Conservation (phyloP, 495 filamentous ascomycete genomes). For the Daldinia vernicosa region DNA sequence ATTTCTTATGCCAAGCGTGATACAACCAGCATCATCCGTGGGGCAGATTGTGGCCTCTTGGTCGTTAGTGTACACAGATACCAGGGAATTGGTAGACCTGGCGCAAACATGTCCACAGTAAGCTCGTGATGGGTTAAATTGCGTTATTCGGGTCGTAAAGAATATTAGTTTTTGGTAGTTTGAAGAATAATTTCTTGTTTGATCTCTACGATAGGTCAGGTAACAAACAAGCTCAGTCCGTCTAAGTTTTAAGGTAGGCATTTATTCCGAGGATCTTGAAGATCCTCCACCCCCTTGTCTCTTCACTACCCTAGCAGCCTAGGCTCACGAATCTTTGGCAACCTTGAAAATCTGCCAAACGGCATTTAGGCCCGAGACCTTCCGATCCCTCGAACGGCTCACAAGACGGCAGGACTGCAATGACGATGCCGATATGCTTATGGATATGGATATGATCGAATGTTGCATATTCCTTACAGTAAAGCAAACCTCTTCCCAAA, state of each 20-base stretch:
- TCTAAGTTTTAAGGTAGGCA: slow-evolving; percentile 3
- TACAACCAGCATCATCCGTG: slow-evolving; percentile 40
- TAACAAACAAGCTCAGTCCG: slow-evolving; percentile 26
- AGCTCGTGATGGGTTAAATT: slow-evolving; percentile 33
- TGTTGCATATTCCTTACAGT: slow-evolving; percentile 38
- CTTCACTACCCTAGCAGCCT: slow-evolving; percentile 22
- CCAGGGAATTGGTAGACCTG: slow-evolving; percentile 34
- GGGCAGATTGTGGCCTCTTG: slow-evolving; percentile 32
- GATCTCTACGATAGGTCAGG: not conserved
- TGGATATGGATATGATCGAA: slow-evolving; percentile 35
- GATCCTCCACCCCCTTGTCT: slow-evolving; percentile 22
- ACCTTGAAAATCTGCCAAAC: slow-evolving; percentile 14
- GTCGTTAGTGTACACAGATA: slow-evolving; percentile 35
- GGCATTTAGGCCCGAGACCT: slow-evolving; percentile 34
- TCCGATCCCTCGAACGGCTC: slow-evolving; percentile 27
- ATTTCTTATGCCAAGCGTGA: slow-evolving; percentile 33
- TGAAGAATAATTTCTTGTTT: slow-evolving; percentile 13
- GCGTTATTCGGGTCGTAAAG: slow-evolving; percentile 17
- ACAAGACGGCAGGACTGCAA: slow-evolving; percentile 15
- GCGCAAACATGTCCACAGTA: slow-evolving; percentile 44
- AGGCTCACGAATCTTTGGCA: slow-evolving; percentile 27
- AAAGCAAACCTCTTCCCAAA: slow-evolving; percentile 25
- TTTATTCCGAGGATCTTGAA: slow-evolving; percentile 36
- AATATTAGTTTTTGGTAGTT: not conserved
- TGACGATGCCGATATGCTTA: slow-evolving; percentile 36